Conservation (phyloP, 2,329 filamentous ascomycete genomes). For the Ploettnerulaceae sp. region DNA sequence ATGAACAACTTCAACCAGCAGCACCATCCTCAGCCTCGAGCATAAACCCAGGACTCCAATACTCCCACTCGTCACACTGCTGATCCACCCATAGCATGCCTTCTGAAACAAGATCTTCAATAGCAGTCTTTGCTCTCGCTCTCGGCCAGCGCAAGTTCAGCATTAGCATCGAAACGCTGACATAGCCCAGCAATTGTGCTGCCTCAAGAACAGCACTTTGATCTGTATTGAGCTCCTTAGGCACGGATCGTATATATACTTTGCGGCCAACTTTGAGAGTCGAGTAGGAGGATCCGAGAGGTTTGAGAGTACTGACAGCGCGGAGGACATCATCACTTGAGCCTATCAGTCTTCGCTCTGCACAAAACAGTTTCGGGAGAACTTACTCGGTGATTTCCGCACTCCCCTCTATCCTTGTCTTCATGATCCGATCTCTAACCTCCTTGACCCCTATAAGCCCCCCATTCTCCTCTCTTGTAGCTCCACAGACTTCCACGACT, state of each 20-base stretch:
- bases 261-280: constrained; percentile 79
- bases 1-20: not conserved
- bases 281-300: constrained; percentile 82
- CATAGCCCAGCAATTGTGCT: constrained; percentile 82
- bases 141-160: constrained; percentile 81
- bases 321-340: constrained; percentile 79
- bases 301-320: constrained; percentile 80
- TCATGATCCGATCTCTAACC: constrained; percentile 69
- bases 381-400: constrained; percentile 72
- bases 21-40: constrained; percentile 24
- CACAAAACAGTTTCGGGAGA: constrained; percentile 1
- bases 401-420: constrained; percentile 67
- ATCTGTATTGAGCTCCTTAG: constrained; percentile 91
- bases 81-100: constrained; percentile 93
- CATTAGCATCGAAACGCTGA: constrained; percentile 84
- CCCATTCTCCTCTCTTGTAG: constrained; percentile 84
- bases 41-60: constrained; percentile 83
- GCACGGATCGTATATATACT: constrained; percentile 85
- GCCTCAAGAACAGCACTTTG: constrained; percentile 90
- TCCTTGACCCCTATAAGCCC: constrained; percentile 83
- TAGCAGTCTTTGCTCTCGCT: constrained; percentile 78
- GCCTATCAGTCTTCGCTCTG: constrained; percentile 12
- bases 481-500: constrained; percentile 86
- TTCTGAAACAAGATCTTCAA: constrained; percentile 84
- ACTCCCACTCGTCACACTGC: constrained; percentile 82